phyloP scores from a whole-genome alignment of 2,329 filamentous ascomycete species.

The Xylaria sp. region DNA sequence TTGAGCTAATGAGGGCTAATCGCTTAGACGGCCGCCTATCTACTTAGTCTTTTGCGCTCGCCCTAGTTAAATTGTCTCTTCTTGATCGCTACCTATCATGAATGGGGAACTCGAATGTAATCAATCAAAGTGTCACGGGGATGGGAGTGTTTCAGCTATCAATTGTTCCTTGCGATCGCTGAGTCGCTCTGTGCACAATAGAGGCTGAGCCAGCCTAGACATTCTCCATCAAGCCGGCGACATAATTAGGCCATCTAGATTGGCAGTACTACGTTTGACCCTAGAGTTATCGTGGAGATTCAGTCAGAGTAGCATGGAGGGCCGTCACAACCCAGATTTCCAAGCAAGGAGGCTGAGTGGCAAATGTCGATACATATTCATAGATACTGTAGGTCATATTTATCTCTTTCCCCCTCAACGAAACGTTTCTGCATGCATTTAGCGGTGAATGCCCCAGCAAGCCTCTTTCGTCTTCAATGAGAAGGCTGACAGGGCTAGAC shows the following conservation, averaged over 20 bases:
- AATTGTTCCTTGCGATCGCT: not conserved
- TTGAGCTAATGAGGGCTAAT: not conserved
- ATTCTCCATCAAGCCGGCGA: not conserved
- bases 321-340: not conserved
- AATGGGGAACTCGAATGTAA: not conserved
- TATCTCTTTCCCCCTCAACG: constrained; percentile 1
- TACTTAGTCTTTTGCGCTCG: not conserved
- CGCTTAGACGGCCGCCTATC: not conserved
- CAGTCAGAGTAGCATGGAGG: constrained; percentile 29
- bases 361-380: not conserved
- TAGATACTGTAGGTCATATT: constrained; percentile 8
- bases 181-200: not conserved
- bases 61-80: not conserved
- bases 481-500: constrained; percentile 26
- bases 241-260: not conserved
- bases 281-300: not conserved
- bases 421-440: constrained; percentile 15
- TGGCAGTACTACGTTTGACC: constrained; percentile 2
- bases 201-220: constrained; percentile 9
- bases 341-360: constrained; percentile 25
- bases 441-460: constrained; percentile 28
- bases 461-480: not conserved
- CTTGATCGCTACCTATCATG: constrained; percentile 1
- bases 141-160: constrained; percentile 19
- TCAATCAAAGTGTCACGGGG: constrained; percentile 16